Percentiles rank a stretch among this genome's conserved stretches.
Conservation (phyloP, 495 filamentous ascomycete species). For the Aspergillus cavernicola region DNA sequence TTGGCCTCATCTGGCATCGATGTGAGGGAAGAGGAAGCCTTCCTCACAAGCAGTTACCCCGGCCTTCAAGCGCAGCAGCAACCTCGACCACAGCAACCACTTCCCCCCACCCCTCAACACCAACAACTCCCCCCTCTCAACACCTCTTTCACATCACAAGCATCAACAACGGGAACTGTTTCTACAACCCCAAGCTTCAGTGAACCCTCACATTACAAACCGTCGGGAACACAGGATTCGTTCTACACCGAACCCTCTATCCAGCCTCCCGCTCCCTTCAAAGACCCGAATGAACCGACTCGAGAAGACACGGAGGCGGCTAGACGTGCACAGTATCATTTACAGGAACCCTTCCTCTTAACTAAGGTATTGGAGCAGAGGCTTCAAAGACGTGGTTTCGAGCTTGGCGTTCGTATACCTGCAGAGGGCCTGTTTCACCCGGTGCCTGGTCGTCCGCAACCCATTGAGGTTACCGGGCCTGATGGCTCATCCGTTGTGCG, state of each 20-base stretch:
- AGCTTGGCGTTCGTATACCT: constrained; percentile 60
- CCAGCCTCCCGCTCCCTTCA: constrained; percentile 32
- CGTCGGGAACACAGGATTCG: constrained; percentile 30
- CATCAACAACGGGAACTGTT: constrained; percentile 36
- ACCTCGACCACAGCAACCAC: constrained; percentile 39
- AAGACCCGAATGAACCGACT: constrained; percentile 40
- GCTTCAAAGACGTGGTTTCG: constrained; percentile 45
- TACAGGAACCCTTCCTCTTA: constrained; percentile 57
- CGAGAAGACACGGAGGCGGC: constrained; percentile 43
- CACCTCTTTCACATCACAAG: constrained; percentile 40
- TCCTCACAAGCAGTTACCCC: constrained; percentile 56
- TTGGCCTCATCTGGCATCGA: constrained; percentile 77
- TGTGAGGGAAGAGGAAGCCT: constrained; percentile 76
- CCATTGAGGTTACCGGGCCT: constrained; percentile 51
- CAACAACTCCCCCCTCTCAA: constrained; percentile 38
- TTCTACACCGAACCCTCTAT: constrained; percentile 30
- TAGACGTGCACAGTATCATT: constrained; percentile 48
- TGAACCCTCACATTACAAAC: constrained; percentile 33
- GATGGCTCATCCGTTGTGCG: constrained; percentile 55
- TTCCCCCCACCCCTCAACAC: constrained; percentile 21
- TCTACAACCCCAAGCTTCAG: constrained; percentile 39
- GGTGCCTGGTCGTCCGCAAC: constrained; percentile 43
- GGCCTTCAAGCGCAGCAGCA: constrained; percentile 40
- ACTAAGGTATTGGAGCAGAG: constrained; percentile 45
- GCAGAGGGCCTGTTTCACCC: constrained; percentile 57